These are phyloP conservation scores for Suhomyces bolitotheri DNA, from an alignment of 1,139 yeast species.

Conservation along the genomic window DNA sequence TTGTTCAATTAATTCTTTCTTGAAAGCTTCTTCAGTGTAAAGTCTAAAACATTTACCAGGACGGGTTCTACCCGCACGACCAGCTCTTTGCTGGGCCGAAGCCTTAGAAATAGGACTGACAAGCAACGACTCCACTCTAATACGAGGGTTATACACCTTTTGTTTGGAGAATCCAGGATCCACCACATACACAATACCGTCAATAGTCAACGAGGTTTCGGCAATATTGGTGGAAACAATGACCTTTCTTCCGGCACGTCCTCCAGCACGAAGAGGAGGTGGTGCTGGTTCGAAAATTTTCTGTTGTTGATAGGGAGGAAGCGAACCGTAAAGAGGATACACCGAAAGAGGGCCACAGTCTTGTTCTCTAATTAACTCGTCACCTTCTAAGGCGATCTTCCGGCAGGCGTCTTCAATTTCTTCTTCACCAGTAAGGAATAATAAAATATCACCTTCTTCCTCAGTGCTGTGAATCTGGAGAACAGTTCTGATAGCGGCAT, in stretches of 20 bases:
- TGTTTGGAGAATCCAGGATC: slow-evolving; percentile 98
- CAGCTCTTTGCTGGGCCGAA: slow-evolving; percentile 97
- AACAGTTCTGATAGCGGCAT: slow-evolving; percentile 92
- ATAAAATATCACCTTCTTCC: slow-evolving; percentile 85
- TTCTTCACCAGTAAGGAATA: slow-evolving; percentile 95
- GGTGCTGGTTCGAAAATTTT: slow-evolving; percentile 92
- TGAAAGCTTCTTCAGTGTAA: slow-evolving; percentile 95
- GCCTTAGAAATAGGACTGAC: slow-evolving; percentile 98
- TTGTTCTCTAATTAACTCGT: slow-evolving; percentile 82
- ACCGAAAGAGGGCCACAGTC: slow-evolving; percentile 86
- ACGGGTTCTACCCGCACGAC: slow-evolving; percentile 99
- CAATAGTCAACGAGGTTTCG: slow-evolving; percentile 95
- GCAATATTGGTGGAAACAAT: slow-evolving; percentile 96
- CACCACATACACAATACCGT: slow-evolving; percentile 94
- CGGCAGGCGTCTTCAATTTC: slow-evolving; percentile 97
- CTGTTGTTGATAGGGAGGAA: slow-evolving; percentile 95
- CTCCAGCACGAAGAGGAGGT: slow-evolving; percentile 56
- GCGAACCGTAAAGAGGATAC: slow-evolving; percentile 91
- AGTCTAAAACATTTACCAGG: slow-evolving; percentile 97
- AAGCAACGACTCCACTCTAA: slow-evolving; percentile 88
- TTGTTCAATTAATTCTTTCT: slow-evolving; percentile 90
- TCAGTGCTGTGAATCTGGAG: slow-evolving; percentile 96
- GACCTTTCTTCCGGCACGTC: slow-evolving; percentile 90
- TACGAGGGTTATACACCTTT: slow-evolving; percentile 94
- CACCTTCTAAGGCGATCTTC: slow-evolving; percentile 83